Evolutionary conservation across 2,329 filamentous ascomycete genomes (phyloP), one percentile per base, ranked within the genome.

Genomic region (Grosmannia serpens): DNA sequence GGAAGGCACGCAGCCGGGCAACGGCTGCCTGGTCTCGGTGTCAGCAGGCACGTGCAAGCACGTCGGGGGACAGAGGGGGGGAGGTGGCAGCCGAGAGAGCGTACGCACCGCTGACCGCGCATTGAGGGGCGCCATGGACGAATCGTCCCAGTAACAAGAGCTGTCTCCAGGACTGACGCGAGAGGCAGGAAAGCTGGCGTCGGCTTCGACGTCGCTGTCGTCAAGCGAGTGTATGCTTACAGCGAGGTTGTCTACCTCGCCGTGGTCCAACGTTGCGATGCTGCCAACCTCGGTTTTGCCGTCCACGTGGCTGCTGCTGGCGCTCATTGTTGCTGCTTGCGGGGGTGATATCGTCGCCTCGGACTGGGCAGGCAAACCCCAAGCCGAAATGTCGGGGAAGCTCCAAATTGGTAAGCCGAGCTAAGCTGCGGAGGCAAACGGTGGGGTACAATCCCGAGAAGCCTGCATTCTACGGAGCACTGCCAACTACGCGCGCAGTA

Each of bases 1-100:
- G 77, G 68, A 83, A 86, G 57, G 82, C 76, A 56, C 82, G 77
- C 58, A 87, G 74, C 60, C 83, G 78, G 58, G 80, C 77, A 63
- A 87, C 71, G 67, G 81, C 81, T 63, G 80, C 80, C 80, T 83
- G 29, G 38, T 38, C 9, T 11, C 20, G 20, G 35, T 15, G 15
- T 17, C 5, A 29, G 24, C 7, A 5, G 8, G 4, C 22, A 27
- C 9, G 11, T 3, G 27, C 22, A 22, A 15, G 35, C 31, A 44
- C 24, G 33, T 31, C 11, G 11, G 31, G 26, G 44, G 50, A 9
- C 5, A 6, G 35, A 2, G 9, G 35, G 17, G 6, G 50, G 20
- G n/a, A 46, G 20, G n/a, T 24, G 38, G 49, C 47, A 55, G 20
- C 17, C 53, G 49, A 52, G 46, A 22, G 35, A 53, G 53, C 27